Conservation (phyloP, 2,329 filamentous ascomycete genomes). For the Pseudocercospora pini-densiflorae region DNA sequence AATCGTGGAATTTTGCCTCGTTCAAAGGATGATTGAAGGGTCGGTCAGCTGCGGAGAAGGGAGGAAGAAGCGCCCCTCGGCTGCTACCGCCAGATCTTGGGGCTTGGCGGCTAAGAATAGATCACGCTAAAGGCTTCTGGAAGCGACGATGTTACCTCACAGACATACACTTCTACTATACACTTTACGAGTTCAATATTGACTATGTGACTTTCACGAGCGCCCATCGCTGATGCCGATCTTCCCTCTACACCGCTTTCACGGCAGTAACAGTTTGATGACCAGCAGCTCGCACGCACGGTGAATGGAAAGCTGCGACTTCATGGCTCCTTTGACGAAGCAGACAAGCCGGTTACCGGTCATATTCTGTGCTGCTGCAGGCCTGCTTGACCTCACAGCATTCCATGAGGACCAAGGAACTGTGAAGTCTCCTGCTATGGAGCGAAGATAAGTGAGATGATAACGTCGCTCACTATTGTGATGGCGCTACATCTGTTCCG, state of each 20-base stretch:
- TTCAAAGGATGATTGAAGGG: not conserved
- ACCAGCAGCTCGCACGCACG: no score
- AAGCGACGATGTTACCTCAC: conserved; percentile 2
- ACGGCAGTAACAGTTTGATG: no score
- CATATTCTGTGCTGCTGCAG: no score
- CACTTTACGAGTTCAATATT: not conserved
- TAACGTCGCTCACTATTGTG: no score
- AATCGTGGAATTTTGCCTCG: not conserved
- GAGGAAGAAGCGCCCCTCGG: not conserved
- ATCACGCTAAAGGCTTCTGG: not conserved
- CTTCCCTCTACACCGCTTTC: not conserved
- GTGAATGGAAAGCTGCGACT: no score
- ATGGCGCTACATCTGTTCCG: no score
- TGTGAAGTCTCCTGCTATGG: no score
- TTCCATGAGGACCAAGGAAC: no score
- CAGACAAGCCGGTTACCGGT: no score
- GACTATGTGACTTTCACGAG: not conserved
- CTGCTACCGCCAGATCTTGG: not conserved
- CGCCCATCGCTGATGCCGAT: not conserved
- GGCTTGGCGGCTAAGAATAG: not conserved
- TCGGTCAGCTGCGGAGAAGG: not conserved
- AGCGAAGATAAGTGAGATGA: no score
- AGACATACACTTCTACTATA: not conserved
- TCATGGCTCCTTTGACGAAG: no score
- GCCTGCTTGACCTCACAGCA: no score